phyloP scores from a whole-genome alignment of 1,284 basidiomycete genomes.

The Malassezia sp. region DNA sequence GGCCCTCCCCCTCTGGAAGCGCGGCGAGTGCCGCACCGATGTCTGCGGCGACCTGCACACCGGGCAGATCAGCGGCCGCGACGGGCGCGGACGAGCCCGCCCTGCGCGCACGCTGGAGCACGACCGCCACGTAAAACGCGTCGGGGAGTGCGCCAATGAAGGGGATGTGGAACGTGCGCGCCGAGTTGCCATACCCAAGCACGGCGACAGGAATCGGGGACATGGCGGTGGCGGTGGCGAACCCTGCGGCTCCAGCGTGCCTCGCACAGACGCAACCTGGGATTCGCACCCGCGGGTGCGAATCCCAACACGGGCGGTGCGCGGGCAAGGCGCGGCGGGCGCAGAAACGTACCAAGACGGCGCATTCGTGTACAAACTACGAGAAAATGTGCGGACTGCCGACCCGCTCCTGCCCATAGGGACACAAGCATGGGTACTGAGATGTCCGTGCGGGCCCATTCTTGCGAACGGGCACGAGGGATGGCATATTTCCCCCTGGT shows the following conservation, averaged over 20 bases:
- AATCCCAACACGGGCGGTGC: too few relatives aligned
- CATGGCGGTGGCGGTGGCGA: neutral
- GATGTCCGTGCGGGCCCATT: constrained; percentile 19
- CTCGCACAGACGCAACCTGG: neutral
- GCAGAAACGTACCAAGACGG: too few relatives aligned
- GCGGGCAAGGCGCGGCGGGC: too few relatives aligned
- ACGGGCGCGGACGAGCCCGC: constrained; percentile 17
- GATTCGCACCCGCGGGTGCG: too few relatives aligned
- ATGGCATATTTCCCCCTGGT: constrained; percentile 18
- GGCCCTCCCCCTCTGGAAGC: constrained; percentile 27
- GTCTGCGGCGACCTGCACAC: constrained; percentile 25
- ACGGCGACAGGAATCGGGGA: constrained; percentile 33
- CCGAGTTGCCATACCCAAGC: constrained; percentile 35
- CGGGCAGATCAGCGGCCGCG: constrained; percentile 23
- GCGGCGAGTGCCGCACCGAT: constrained; percentile 29
- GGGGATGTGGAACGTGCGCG: constrained; percentile 40
- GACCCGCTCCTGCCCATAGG: constrained; percentile 10
- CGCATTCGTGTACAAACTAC: neutral
- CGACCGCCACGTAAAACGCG: constrained; percentile 30
- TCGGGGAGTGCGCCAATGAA: constrained; percentile 30
- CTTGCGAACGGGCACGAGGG: constrained; percentile 11
- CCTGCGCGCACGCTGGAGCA: constrained; percentile 35
- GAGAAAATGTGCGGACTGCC: constrained; percentile 15
- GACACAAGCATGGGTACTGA: constrained; percentile 14
- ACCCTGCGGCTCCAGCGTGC: neutral